Conservation (phyloP, 2,329 filamentous ascomycete species). For the Pestalotiopsis sp. region DNA sequence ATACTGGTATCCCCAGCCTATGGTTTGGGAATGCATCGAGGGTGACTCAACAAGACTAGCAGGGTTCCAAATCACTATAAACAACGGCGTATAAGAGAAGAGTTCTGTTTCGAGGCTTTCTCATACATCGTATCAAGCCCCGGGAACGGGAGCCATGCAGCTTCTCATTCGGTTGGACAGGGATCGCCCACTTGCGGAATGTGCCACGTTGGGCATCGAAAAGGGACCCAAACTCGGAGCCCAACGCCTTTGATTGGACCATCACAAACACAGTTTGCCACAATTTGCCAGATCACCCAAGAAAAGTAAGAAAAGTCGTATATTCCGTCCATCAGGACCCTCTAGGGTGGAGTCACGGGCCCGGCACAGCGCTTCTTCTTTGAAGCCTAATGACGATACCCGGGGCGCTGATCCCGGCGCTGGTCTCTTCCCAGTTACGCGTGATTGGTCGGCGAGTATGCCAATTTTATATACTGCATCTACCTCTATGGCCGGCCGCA, state of each 20-base stretch:
- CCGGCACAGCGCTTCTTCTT: not conserved
- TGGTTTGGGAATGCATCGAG: constrained; percentile 10
- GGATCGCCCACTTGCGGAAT: constrained; percentile 9
- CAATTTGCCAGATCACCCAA: constrained; percentile 22
- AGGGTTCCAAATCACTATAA: constrained; percentile 32
- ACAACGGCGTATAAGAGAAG: constrained; percentile 26
- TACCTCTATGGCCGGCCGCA: not conserved
- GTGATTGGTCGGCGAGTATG: not conserved
- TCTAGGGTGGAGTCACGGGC: not conserved
- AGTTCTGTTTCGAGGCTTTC: constrained; percentile 14
- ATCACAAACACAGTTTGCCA: constrained; percentile 21
- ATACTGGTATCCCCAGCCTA: constrained; percentile 22
- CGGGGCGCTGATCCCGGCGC: not conserved
- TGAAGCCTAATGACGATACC: constrained; percentile 9
- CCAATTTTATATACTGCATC: not conserved
- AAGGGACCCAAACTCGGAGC: constrained; percentile 22
- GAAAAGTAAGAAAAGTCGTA: constrained; percentile 12
- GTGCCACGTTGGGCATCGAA: constrained; percentile 30
- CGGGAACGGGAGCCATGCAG: constrained; percentile 10
- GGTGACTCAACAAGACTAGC: constrained; percentile 28
- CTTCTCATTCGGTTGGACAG: constrained; percentile 7
- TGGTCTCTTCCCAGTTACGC: not conserved
- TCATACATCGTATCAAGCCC: not conserved
- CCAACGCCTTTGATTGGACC: constrained; percentile 22
- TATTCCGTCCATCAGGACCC: constrained; percentile 4